Conservation (phyloP, 1,284 basidiomycete species). For the Ustilago xerochloae region DNA sequence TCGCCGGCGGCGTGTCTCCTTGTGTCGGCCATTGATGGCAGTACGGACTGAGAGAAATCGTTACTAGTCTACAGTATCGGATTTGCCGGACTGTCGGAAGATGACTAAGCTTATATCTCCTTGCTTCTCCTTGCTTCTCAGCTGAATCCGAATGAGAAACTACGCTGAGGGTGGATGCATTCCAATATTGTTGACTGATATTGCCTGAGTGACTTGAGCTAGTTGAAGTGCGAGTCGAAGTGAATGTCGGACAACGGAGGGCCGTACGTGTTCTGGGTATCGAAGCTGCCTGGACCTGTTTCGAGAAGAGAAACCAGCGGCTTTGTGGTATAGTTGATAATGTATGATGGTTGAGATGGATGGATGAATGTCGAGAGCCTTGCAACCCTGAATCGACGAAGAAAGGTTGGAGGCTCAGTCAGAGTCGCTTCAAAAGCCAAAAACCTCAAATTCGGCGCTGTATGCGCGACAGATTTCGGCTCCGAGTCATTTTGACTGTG, state of each 20-base stretch:
- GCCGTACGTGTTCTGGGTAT: background rate
- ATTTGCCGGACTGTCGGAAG: background rate
- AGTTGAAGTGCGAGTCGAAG: no score
- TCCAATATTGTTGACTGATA: background rate
- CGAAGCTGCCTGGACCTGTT: background rate
- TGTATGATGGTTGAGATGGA: slow-evolving; percentile 6
- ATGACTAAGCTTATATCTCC: background rate
- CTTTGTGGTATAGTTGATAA: background rate
- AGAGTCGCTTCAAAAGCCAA: slow-evolving; percentile 2
- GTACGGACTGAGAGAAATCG: background rate
- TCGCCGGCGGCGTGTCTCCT: background rate
- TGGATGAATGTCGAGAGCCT: slow-evolving; percentile 12
- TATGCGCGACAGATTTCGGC: slow-evolving; percentile 28
- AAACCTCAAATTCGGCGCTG: slow-evolving; percentile 28
- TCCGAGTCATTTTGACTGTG: slow-evolving; percentile 9
- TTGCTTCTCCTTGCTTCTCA: no score
- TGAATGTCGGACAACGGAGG: no score
- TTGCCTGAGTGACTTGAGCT: background rate
- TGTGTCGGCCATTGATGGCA: slow-evolving; percentile 7
- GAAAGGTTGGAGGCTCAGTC: background rate
- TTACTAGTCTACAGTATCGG: no score
- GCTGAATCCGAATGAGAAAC: no score
- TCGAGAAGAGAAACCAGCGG: background rate
- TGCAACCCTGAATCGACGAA: background rate
- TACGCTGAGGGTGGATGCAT: no score